Evolutionary conservation across 345 rosid genomes (phyloP), one percentile per base, ranked within the genome.

Genomic region (Brassica rapa): DNA sequence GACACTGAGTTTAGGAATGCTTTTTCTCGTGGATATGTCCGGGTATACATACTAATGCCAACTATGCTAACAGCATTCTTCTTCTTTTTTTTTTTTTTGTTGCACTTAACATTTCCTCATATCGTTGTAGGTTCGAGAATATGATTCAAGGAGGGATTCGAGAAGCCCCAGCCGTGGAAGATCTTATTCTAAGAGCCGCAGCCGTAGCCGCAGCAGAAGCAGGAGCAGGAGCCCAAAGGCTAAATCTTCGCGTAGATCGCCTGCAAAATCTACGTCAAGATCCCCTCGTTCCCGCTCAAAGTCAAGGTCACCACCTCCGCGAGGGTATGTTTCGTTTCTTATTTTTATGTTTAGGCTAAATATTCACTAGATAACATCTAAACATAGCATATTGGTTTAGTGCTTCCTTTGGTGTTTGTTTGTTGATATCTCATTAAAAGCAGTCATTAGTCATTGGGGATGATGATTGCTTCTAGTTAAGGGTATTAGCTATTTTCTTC

Each of bases 1-100:
- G 99, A 95, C 82, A 83, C 99, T 2, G 96, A 93, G 86, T 95
- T 95, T 72, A 86, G 90, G 59, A 95, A 95, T 86, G 93, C 99
- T 61, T 95, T 91, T 86, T 93, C 98, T 73, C 90, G 89, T 43
- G 83, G 91, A 49, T 91, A 89, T 84, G 84, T 95, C 61, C 92
- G 95, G 87, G 99, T 93, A 90, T 35, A 5, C 37, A 5, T 78
- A 86, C 5, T 32, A 56, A 62, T 41, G 63, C 59, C 74, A 37
- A 49, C 14, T 27, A 35, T 10, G 77, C 11, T 43, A 62, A 60
- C 14, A 63, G 3, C n/a, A 29, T 12, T 16, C 43, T 37, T 37
- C 10, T 37, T 37, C 39, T 27, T 27, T 2, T 27, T 3, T 43
- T 12, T 6, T 35, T 15, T 62, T 23, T 23, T 4, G 15, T 35